phyloP scores from a whole-genome alignment of 345 rosid species.

The Raphanus sativus region DNA sequence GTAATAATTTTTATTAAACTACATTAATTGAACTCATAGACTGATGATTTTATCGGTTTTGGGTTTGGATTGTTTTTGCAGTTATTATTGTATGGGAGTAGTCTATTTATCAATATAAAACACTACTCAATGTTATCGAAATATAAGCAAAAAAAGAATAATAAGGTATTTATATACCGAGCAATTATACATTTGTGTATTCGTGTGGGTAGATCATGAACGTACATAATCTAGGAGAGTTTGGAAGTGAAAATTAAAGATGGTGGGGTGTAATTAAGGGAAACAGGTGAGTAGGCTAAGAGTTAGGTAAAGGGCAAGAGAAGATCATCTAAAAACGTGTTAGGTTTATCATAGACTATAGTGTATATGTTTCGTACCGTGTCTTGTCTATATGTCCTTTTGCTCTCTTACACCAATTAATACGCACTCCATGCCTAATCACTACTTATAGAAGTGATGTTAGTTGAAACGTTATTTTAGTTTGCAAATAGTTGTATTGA shows the following conservation, averaged over 20 bases:
- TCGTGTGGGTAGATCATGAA: too few species aligned
- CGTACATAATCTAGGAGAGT: neutral
- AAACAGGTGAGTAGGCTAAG: conserved; percentile 1
- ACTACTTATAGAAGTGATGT: neutral
- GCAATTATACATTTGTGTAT: too few species aligned
- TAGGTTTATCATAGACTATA: conserved; percentile 13
- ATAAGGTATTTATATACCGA: too few species aligned
- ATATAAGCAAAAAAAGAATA: too few species aligned
- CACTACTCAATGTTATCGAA: too few species aligned
- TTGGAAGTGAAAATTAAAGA: neutral
- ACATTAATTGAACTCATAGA: neutral
- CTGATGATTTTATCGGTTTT: too few species aligned
- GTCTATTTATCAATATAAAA: too few species aligned
- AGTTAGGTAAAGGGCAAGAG: conserved; percentile 27
- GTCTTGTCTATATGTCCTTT: conserved; percentile 27
- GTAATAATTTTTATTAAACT: neutral
- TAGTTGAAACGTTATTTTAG: neutral
- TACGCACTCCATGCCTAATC: conserved; percentile 28
- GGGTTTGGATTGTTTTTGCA: too few species aligned
- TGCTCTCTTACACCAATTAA: conserved; percentile 14
- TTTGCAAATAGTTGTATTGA: neutral
- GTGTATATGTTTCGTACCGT: conserved; percentile 30
- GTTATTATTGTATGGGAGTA: too few species aligned
- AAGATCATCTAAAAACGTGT: conserved; percentile 22
- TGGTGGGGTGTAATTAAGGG: conserved; percentile 15